phyloP scores from a whole-genome alignment of 2,329 filamentous ascomycete genomes.

The Setomelanomma holmii region DNA sequence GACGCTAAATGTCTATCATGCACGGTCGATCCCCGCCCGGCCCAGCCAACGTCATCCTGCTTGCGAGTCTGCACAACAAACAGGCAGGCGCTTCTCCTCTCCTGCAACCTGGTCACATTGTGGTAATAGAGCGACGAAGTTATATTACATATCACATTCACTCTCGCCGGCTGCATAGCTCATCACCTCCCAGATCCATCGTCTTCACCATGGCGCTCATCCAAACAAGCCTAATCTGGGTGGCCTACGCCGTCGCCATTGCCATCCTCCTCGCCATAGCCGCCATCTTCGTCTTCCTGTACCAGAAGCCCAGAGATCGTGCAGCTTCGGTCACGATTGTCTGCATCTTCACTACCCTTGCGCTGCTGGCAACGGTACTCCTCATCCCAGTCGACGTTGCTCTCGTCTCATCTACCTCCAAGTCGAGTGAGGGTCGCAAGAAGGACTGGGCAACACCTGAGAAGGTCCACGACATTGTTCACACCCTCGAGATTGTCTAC shows the following conservation, averaged over 20 bases:
- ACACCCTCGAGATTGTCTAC: conserved; percentile 86
- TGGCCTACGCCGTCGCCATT: conserved; percentile 85
- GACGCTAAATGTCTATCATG: not conserved
- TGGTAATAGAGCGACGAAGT: no score
- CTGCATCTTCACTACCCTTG: conserved; percentile 84
- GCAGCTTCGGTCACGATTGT: conserved; percentile 82
- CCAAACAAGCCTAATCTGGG: conserved; percentile 92
- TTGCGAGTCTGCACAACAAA: not conserved
- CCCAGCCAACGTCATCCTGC: conserved; percentile 19
- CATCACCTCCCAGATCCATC: not conserved
- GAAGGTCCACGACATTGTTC: conserved; percentile 77
- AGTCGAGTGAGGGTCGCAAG: conserved; percentile 76
- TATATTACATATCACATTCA: no score
- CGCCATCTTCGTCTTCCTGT: conserved; percentile 86
- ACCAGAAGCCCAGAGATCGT: conserved; percentile 87
- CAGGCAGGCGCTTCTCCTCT: conserved; percentile 4
- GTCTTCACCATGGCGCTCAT: conserved; percentile 69
- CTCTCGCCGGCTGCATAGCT: no score
- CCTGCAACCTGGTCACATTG: not conserved
- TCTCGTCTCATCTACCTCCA: conserved; percentile 86
- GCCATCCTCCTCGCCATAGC: conserved; percentile 77
- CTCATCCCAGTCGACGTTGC: conserved; percentile 95
- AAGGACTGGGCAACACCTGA: conserved; percentile 94
- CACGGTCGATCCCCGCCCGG: conserved; percentile 11
- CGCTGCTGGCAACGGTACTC: conserved; percentile 88